A percentile compares a stretch with the other conserved stretches of the same genome.
Evolutionary conservation across 1,284 basidiomycete genomes (phyloP).

Genomic region (Leccinum proliferum): DNA sequence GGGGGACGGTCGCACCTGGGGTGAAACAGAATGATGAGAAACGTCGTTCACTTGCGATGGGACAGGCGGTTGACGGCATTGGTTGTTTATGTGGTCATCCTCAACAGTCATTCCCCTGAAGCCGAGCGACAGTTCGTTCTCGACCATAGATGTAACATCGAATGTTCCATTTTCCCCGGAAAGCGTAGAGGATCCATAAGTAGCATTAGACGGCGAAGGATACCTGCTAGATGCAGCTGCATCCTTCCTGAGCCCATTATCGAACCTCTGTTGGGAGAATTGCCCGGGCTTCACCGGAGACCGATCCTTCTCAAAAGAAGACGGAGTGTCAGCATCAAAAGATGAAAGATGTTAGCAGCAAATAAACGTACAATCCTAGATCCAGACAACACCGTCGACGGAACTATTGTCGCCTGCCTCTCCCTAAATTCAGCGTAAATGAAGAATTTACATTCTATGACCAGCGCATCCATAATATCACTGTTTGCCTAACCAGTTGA

Average conservation of each 20-base stretch:
- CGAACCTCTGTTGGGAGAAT: slow-evolving; percentile 51
- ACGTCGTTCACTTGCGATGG: slow-evolving; percentile 21
- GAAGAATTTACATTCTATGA: slow-evolving; percentile 32
- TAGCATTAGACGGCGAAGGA: slow-evolving; percentile 40
- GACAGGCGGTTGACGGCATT: slow-evolving; percentile 27
- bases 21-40: slow-evolving; percentile 22
- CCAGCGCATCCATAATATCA: slow-evolving; percentile 3
- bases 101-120: slow-evolving; percentile 66
- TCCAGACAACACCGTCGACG: slow-evolving; percentile 35
- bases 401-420: slow-evolving; percentile 41
- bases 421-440: slow-evolving; percentile 39
- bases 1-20: slow-evolving; percentile 35
- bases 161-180: slow-evolving; percentile 34
- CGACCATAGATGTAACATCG: slow-evolving; percentile 41
- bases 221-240: slow-evolving; percentile 35
- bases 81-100: slow-evolving; percentile 43
- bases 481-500: slow-evolving; percentile 36
- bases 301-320: slow-evolving; percentile 43
- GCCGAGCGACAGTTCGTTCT: slow-evolving; percentile 50
- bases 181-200: slow-evolving; percentile 33
- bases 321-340: slow-evolving; percentile 12
- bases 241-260: slow-evolving; percentile 41
- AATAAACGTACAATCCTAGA: slow-evolving; percentile 37
- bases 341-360: slow-evolving; percentile 7
- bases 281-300: slow-evolving; percentile 41